Conservation (phyloP, 2,329 filamentous ascomycete genomes). For the Fusarium sacchari region DNA sequence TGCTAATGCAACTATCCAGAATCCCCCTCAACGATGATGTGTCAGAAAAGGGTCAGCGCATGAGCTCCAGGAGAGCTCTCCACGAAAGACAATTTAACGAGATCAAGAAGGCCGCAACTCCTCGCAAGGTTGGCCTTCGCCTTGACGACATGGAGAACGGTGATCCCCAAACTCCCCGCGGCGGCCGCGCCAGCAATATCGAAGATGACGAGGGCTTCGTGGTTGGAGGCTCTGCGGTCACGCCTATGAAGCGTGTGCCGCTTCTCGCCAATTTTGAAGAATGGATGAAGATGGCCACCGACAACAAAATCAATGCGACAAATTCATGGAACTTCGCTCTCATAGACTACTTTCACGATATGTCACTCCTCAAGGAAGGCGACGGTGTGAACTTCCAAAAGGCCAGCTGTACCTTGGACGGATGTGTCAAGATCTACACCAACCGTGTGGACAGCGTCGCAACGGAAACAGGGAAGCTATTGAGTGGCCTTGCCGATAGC, state of each 20-base stretch:
- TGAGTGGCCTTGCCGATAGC: slow-evolving; percentile 93
- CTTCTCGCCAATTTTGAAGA: slow-evolving; percentile 98
- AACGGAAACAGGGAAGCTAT: slow-evolving; percentile 92
- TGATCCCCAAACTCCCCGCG: slow-evolving; percentile 63
- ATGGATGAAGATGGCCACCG: slow-evolving; percentile 99
- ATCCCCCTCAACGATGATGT: slow-evolving; percentile 97
- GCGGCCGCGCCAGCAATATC: slow-evolving; percentile 49
- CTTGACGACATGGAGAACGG: slow-evolving; percentile 69
- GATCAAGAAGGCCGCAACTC: slow-evolving; percentile 77
- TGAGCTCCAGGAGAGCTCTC: slow-evolving; percentile 86
- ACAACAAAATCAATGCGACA: slow-evolving; percentile 98
- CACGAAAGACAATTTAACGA: slow-evolving; percentile 94
- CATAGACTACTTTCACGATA: slow-evolving; percentile 99
- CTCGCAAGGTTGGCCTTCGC: slow-evolving; percentile 70
- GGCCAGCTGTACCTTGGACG: slow-evolving; percentile 95
- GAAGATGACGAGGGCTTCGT: slow-evolving; percentile 69
- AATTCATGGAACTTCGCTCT: slow-evolving; percentile 99
- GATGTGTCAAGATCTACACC: slow-evolving; percentile 99
- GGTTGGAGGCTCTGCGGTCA: slow-evolving; percentile 80
- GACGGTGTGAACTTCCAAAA: slow-evolving; percentile 99
- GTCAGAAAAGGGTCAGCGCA: slow-evolving; percentile 87
- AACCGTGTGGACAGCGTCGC: slow-evolving; percentile 98
- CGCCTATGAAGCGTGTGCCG: slow-evolving; percentile 95
- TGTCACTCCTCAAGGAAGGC: slow-evolving; percentile 95
- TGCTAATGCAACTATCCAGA: slow-evolving; percentile 56